Evolutionary conservation across 495 filamentous ascomycete species (phyloP), one percentile per base, ranked within the genome.

Genomic region (Pseudoneurospora amorphoporcata): DNA sequence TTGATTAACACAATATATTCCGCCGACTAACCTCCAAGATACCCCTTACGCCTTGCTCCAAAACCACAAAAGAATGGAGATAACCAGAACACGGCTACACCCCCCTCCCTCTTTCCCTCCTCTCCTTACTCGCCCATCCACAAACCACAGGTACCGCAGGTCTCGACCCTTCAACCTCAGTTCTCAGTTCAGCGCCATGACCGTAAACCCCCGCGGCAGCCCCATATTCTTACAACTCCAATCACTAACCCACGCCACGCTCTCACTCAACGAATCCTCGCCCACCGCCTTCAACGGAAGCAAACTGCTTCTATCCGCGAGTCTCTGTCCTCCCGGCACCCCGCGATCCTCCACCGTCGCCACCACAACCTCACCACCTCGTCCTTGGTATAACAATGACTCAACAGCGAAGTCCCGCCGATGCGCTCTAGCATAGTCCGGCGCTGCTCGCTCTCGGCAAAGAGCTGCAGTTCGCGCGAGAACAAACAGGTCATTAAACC

Each of bases 131-230:
- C 53, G 35, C 23, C 12, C 53, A 61, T n/a, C 10, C 10, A 3
- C 5, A 40, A 40, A 8, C 39, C 8, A 40, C 39, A 9, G 39
- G 10, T 40, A 29, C 45, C 53, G 5, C 29, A 61, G 23, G 0
- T 35, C 14, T 35, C 53, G 12, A 1, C n/a, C 17, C 3, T 19
- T 10, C 41, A 42, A 17, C 39, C 6, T 17, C 32, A n/a, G 19
- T 32, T 4, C 72, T 7, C 72, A 82, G 73, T 81, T 81, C 39
- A 82, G 12, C 1, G 79, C 72, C 78, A 82, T 79, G 68, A 82
- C 80, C 9, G 79, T 81, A 53, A 82, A 82, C 8, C 80, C 80
- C 77, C 80, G 79, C 10, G 79, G 80, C 35, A 80, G 32, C 14
- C 80, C 80, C 70, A 79, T 81, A 43, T 79, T 79, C 70, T 77